Evolutionary conservation across 768 basidiomycete species (phyloP), one percentile per base, ranked within the genome.

Genomic region (Neoboletus brunneissimus): DNA sequence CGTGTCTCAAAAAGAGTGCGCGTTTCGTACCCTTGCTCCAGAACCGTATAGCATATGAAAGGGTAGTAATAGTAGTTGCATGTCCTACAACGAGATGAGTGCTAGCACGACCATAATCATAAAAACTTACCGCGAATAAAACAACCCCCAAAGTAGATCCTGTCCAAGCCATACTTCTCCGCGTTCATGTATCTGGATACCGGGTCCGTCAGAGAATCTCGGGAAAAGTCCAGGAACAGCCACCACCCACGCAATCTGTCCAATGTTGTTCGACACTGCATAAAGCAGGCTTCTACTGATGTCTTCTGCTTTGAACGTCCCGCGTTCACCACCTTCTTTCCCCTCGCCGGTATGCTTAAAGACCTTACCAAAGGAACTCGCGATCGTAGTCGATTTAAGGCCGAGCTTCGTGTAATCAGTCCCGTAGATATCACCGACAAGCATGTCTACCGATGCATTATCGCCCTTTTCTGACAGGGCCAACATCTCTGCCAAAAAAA

Each of bases 381-480:
- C 97, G 67, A 99, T 99, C 77, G 90, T 97, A 9, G 92, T 95
- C 35, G 95, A 97, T 74, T 98, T 98, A 53, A 99, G 84, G 18
- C 97, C 97, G 35, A 99, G 84, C 58, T 89, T 88, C 72, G 83
- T 86, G 76, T 98, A 98, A 75, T 98, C 97, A 63, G 92, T 89
- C n/a, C 97, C 93, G 71, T 97, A 99, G 64, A 99, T 99, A 75
- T 99, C 97, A 35, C 97, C 96, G 44, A 99, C 95, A 47, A 98
- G 86, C 96, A 98, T 98, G 72, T 99, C 97, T 15, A 98, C 95
- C 6, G 81, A 80, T 42, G 90, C 84, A 69, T 99, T 98, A 74
- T 97, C 92, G 38, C 97, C 97, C 67, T 82, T 72, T 73, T 99
- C 97, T 0, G 97, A 97, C 22, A 99, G 79, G 9, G 86, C 83